Evolutionary conservation across 176 grass and related monocot species (phyloP).

Genomic region (Dendrocalamus sinicus): DNA sequence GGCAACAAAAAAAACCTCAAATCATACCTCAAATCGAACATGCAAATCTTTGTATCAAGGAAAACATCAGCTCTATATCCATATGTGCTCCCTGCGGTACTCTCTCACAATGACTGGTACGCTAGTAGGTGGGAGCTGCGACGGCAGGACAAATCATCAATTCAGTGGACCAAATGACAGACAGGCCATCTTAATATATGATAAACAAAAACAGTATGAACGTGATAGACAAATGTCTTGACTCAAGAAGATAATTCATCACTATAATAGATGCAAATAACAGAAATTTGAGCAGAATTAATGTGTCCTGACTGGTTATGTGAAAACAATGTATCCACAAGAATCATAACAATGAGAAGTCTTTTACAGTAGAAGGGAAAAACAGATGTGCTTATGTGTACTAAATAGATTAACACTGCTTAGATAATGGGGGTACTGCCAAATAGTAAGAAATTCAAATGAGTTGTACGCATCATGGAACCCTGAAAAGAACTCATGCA

Average conservation of each 20-base stretch:
- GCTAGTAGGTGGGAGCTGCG: slow-evolving; percentile 85
- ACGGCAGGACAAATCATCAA: slow-evolving; percentile 31
- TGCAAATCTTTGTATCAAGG: slow-evolving; percentile 7
- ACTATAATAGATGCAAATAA: background rate
- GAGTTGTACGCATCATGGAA: background rate
- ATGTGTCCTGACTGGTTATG: background rate
- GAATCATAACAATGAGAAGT: background rate
- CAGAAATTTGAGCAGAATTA: slow-evolving; percentile 30
- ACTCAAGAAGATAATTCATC: slow-evolving; percentile 21
- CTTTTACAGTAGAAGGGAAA: background rate
- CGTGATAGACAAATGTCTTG: slow-evolving; percentile 23
- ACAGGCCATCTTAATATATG: slow-evolving; percentile 12
- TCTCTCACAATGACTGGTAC: slow-evolving; percentile 85
- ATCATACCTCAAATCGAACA: slow-evolving; percentile 40
- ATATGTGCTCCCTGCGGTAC: slow-evolving; percentile 76
- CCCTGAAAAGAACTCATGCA: background rate
- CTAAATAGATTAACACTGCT: background rate
- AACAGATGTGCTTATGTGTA: background rate
- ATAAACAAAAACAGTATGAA: slow-evolving; percentile 32
- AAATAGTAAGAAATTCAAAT: background rate
- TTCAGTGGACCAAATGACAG: slow-evolving; percentile 27
- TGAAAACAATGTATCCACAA: background rate
- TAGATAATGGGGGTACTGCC: background rate
- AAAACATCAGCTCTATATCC: slow-evolving; percentile 51
- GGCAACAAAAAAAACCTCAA: slow-evolving; percentile 2